These are phyloP conservation scores for Samsoniella hepiali DNA, from an alignment of 2,329 filamentous ascomycete species.

Conservation along the genomic window DNA sequence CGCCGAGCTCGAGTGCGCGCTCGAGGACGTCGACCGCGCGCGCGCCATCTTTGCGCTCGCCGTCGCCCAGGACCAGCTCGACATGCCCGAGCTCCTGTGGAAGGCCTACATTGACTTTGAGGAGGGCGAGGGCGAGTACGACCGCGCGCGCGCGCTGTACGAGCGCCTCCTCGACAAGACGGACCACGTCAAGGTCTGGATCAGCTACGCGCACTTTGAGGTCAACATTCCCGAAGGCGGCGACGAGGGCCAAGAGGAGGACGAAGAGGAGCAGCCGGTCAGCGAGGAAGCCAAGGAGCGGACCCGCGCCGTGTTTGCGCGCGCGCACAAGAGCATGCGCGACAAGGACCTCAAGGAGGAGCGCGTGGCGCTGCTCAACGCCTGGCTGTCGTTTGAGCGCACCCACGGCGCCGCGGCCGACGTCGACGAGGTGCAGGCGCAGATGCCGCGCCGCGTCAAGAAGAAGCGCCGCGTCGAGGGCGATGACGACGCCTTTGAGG, in stretches of 20 bases:
- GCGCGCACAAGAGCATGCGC: constrained; percentile 83
- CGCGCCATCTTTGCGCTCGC: constrained; percentile 91
- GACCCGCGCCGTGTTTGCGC: constrained; percentile 78
- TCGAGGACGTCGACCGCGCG: constrained; percentile 85
- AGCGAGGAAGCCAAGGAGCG: constrained; percentile 80
- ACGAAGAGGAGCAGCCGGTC: constrained; percentile 61
- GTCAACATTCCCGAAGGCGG: constrained; percentile 83
- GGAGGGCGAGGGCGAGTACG: constrained; percentile 90
- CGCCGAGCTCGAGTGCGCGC: constrained; percentile 83
- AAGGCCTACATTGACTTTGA: constrained; percentile 99
- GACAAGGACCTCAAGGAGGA: constrained; percentile 90
- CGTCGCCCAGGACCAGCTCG: constrained; percentile 74
- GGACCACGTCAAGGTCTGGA: constrained; percentile 99
- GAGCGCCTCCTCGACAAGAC: constrained; percentile 90
- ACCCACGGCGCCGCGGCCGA: constrained; percentile 75
- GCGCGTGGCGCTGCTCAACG: constrained; percentile 85
- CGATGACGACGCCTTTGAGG: constrained; percentile 76
- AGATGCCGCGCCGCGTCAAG: constrained; percentile 93
- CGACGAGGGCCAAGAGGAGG: constrained; percentile 52
- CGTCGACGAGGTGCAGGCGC: constrained; percentile 77
- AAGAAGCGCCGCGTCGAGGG: constrained; percentile 89
- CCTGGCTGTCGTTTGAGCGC: constrained; percentile 89
- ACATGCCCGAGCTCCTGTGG: constrained; percentile 98
- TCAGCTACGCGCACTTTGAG: constrained; percentile 97
- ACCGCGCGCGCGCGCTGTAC: constrained; percentile 75